A percentile compares a stretch with the other conserved stretches of the same genome.
Conservation (phyloP, 2,329 filamentous ascomycete species). For the Cytospora mali region DNA sequence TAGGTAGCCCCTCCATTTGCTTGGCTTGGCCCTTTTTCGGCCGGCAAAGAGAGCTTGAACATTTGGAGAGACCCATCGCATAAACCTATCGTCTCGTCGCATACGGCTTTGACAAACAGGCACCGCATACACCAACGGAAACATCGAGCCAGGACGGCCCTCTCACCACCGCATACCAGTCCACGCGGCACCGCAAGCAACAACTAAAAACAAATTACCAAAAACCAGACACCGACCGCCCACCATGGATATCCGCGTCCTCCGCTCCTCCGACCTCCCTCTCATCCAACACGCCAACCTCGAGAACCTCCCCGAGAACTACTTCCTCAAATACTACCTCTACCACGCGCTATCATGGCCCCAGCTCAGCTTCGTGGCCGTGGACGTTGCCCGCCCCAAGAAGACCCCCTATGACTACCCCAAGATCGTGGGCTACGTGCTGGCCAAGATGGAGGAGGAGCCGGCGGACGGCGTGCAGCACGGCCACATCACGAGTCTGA, state of each 20-base stretch:
- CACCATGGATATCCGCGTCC: conserved; percentile 86
- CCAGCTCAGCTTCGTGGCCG: conserved; percentile 93
- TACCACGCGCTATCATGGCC: conserved; percentile 99
- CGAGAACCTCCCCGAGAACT: conserved; percentile 98
- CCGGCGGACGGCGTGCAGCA: conserved; percentile 87
- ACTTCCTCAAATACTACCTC: conserved; percentile 99
- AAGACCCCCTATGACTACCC: conserved; percentile 85
- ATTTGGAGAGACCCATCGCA: too few relatives aligned
- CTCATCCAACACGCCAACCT: conserved; percentile 98
- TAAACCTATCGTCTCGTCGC: not conserved
- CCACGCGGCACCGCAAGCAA: too few relatives aligned
- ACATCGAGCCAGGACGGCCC: too few relatives aligned
- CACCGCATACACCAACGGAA: not conserved
- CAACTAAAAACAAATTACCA: not conserved
- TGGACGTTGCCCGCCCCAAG: conserved; percentile 81
- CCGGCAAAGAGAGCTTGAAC: too few relatives aligned
- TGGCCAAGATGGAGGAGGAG: conserved; percentile 99
- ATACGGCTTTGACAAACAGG: too few relatives aligned
- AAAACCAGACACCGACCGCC: not conserved
- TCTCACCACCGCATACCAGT: too few relatives aligned
- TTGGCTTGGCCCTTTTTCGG: too few relatives aligned
- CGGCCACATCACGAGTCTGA: conserved; percentile 93
- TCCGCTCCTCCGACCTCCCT: conserved; percentile 81
- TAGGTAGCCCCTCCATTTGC: conserved; percentile 15
- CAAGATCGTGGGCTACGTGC: conserved; percentile 98